Base-by-base conservation (phyloP, 2,329 filamentous ascomycete species). In the Pseudogymnoascus sp. region DNA sequence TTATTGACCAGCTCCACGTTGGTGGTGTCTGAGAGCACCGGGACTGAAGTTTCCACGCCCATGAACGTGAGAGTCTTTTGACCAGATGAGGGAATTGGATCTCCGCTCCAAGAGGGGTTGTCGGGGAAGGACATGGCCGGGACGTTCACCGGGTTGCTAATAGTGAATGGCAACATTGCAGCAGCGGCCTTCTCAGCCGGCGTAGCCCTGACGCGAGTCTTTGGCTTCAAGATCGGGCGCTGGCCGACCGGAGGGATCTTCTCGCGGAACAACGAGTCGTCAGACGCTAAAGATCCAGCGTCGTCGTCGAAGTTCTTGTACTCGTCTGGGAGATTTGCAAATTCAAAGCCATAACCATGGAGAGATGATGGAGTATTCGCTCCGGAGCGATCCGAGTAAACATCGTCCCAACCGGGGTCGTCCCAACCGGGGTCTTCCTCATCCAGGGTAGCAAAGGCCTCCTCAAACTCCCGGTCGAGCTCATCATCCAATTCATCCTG, bases 121-220 rank as follows among this genome's bases (percentile, higher is more conserved):
- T n/a, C 33, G 4, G 50, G 50, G n/a, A 57, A 57, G 17, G 28
- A 13, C 9, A 57, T 57, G 28, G 28, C n/a, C 28, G 50, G 28
- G 3, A 33, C 15, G 7, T 17, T 15, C 10, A 3, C 50, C n/a
- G 50, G 50, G n/a, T 57, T 57, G 28, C 50, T 57, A n/a, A 57
- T 28, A 33, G 50, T 57, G n/a, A 57, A 57, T 33, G 50, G 50
- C 50, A 57, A 33, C 50, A 57, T 57, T 57, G 50, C 50, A 57
- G 50, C 9, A 10, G 50, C 10, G n/a, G 50, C 50, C 28, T 57
- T 57, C n/a, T 57, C 50, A 4, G 50, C 50, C n/a, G 50, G 50
- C 4, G 50, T 57, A 57, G 17, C n/a, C 26, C n/a, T 57, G 28
- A 33, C 50, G n/a, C 50, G 50, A 33, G 28, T 13, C 50, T 57